Percentiles rank a stretch among this genome's conserved stretches.
Conservation (phyloP, 139 green algal genomes). For the Eudorina sp. region DNA sequence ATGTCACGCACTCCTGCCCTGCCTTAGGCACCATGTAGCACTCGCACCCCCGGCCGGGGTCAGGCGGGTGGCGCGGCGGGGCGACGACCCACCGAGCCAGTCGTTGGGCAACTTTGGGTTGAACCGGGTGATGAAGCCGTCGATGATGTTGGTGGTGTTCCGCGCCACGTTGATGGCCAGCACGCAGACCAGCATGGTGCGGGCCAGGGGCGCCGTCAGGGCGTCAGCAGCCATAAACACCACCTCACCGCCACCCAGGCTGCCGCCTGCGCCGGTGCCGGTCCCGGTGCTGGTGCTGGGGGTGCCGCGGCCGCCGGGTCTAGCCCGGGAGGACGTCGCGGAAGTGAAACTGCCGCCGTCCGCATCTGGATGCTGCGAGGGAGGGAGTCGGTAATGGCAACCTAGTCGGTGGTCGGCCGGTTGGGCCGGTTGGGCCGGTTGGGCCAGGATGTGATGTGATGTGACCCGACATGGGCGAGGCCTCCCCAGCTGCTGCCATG, state of each 20-base stretch:
- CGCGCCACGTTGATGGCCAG: slow-evolving; percentile 12
- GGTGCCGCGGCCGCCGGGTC: too few relatives aligned
- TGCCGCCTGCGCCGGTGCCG: too few relatives aligned
- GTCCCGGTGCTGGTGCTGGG: background rate
- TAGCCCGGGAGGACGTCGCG: background rate
- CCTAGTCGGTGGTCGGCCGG: background rate
- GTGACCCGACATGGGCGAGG: too few relatives aligned
- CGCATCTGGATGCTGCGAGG: background rate
- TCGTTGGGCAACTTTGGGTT: slow-evolving; percentile 42
- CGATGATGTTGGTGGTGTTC: slow-evolving; percentile 12
- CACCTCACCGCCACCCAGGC: background rate
- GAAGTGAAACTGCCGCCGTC: background rate
- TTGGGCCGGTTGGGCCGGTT: too few relatives aligned
- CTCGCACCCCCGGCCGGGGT: too few relatives aligned
- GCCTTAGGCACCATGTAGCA: too few relatives aligned
- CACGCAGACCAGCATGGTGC: background rate
- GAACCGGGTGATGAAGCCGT: slow-evolving; percentile 43
- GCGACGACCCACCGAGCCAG: slow-evolving; percentile 41
- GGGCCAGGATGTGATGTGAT: too few relatives aligned
- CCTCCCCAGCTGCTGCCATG: background rate
- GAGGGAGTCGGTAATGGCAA: background rate
- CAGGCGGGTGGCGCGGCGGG: too few relatives aligned
- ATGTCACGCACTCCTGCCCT: too few relatives aligned
- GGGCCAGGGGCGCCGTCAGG: background rate
- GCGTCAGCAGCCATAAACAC: slow-evolving; percentile 2